Evolutionary conservation across 768 basidiomycete genomes (phyloP), one percentile per base, ranked within the genome.

Genomic region (Termitomyces sp.): DNA sequence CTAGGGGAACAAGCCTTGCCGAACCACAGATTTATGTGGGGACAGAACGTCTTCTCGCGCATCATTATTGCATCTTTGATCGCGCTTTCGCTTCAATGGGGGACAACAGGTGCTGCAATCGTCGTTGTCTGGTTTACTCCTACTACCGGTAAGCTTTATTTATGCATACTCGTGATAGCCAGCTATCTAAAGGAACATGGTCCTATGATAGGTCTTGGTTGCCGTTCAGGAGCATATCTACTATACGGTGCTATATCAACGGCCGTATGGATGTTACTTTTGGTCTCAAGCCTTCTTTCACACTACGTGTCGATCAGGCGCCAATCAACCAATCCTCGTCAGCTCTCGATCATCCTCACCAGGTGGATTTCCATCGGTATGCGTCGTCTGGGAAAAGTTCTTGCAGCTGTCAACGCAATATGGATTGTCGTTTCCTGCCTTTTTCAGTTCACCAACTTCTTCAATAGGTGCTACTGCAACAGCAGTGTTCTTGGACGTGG

Each of bases 381-480:
- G 5, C 70, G 72, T 11, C 69, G 68, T 7, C 13, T 66, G 0
- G 73, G 67, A 10, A 72, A 71, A 51, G 12, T 60, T 1, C 18
- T 72, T 7, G 72, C 71, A 9, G 46, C 60, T 2, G 18, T 60
- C 18, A 75, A 75, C 43, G 63, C 71, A 0, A 31, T 69, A 1
- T 68, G 69, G 69, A 64, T 73, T 22, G 42, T 75, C 10, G 45
- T 60, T 9, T 42, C 59, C 13, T 69, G 68, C 40, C 25, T 72
- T 5, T 65, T 73, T 44, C 70, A 73, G 50, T 70, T 73, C 49
- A 63, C 63, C 31, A 68, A 61, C 9, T 66, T 71, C 46, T 70
- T 65, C 16, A 63, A 72, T 42, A 60, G 66, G 10, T 75, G 72
- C 43, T 75, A 70, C 31, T 75, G 72, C 58, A 70, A 73, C 45